phyloP scores from a whole-genome alignment of 2,329 filamentous ascomycete species.

The Fusarium floridanum region DNA sequence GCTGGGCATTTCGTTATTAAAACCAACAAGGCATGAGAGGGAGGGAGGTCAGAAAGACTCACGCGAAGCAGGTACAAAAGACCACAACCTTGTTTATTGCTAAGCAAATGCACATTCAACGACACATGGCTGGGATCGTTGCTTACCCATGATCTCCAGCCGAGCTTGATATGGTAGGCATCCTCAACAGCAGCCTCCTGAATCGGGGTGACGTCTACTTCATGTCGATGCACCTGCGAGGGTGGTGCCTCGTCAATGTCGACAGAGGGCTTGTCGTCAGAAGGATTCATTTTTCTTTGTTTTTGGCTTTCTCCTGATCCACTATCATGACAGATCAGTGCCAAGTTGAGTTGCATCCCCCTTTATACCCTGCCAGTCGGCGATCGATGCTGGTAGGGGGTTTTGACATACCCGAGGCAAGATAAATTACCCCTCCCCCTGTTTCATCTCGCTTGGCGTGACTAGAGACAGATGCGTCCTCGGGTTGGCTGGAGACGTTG shows the following conservation, averaged over 20 bases:
- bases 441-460: background rate
- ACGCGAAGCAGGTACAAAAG: slow-evolving; percentile 15
- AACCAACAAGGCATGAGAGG: background rate
- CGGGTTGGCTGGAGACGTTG: background rate
- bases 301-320: background rate
- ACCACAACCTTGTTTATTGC: slow-evolving; percentile 3
- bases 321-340: background rate
- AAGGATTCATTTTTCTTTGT: slow-evolving; percentile 5
- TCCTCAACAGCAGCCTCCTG: slow-evolving; percentile 17
- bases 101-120: background rate
- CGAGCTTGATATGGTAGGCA: slow-evolving; percentile 15
- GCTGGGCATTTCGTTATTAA: background rate
- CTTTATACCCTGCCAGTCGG: background rate
- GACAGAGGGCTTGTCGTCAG: slow-evolving; percentile 8
- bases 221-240: background rate
- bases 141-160: slow-evolving; percentile 18
- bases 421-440: background rate
- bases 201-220: background rate
- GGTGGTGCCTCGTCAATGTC: slow-evolving; percentile 7
- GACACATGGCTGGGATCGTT: background rate
- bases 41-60: background rate
- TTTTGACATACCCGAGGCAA: background rate
- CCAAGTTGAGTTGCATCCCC: background rate
- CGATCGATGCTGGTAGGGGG: background rate
- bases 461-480: background rate